Evolutionary conservation across 2,329 filamentous ascomycete species (phyloP), one percentile per base, ranked within the genome.

Genomic region (Ustulina deusta): DNA sequence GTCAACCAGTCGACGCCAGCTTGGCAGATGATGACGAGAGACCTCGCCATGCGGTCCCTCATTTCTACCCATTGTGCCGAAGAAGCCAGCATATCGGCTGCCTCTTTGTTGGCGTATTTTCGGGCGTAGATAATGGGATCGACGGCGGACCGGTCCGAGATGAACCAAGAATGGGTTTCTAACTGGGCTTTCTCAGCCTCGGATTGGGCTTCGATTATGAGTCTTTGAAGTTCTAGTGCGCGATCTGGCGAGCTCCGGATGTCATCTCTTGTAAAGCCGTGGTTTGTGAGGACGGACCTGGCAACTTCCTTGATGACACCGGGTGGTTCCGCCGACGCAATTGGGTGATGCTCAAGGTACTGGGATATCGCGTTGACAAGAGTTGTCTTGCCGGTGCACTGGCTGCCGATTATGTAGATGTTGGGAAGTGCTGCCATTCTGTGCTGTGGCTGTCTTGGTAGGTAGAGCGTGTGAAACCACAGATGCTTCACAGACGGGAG

Each of bases 381-480:
- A 4, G 61, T 68, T 3, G 61, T 68, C 51, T 64, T 68, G 40
- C 60, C 65, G 22, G 65, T 68, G 49, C 49, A 61, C 29, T 68
- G 61, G 44, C 61, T 64, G 6, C 65, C 65, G 49, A 68, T 52
- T 36, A 68, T 57, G 65, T 68, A 68, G 51, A 68, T 68, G 38
- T 57, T 64, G 7, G 65, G 65, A 36, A 34, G 34, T 5, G 42
- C 2, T 48, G 51, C 17, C 56, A 64, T 61, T 27, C 1, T 61
- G n/a, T 36, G 13, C 20, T 49, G 13, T 44, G 27, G 20, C 20
- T 20, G n/a, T 6, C n/a, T 36, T 15, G 38, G 17, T 9, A 61
- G 17, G 22, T 61, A 44, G 25, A 48, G 27, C 7, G 32, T 5
- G 11, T 6, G 13, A 60, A 13, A 2, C 22, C 11, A 9, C 10